Conservation (phyloP, 2,329 filamentous ascomycete species). For the Aspergillus pseudoterreus region DNA sequence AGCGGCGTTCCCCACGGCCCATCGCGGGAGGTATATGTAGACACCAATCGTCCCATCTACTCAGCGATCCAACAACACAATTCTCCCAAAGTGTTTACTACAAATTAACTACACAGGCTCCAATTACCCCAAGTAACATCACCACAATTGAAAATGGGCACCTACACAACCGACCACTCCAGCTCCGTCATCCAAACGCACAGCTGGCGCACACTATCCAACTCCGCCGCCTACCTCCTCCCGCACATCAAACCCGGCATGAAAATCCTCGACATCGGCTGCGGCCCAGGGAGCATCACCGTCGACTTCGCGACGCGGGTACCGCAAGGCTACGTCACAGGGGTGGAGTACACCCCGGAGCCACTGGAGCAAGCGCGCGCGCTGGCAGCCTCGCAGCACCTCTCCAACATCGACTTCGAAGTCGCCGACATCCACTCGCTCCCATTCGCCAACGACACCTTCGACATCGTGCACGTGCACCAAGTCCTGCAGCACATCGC, state of each 20-base stretch:
- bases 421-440: constrained; percentile 42
- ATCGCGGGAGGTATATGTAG: no score
- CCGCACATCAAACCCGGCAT: constrained; percentile 32
- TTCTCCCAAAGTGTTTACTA: no score
- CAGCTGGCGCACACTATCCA: constrained; percentile 31
- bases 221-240: constrained; percentile 40
- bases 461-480: constrained; percentile 59
- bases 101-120: background rate
- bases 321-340: constrained; percentile 36
- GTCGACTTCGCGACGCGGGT: constrained; percentile 37
- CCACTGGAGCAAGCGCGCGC: constrained; percentile 32
- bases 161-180: constrained; percentile 40
- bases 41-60: no score
- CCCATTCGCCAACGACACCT: constrained; percentile 41
- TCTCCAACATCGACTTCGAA: constrained; percentile 35
- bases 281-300: constrained; percentile 45
- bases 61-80: no score
- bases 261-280: constrained; percentile 44
- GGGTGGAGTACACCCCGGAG: constrained; percentile 31
- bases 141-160: constrained; percentile 6
- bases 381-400: constrained; percentile 23
- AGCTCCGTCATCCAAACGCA: constrained; percentile 34
- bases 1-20: background rate
- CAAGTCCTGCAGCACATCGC: constrained; percentile 57
- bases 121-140: background rate